phyloP scores from a whole-genome alignment of 805 yeast genomes.

The Candida montana region DNA sequence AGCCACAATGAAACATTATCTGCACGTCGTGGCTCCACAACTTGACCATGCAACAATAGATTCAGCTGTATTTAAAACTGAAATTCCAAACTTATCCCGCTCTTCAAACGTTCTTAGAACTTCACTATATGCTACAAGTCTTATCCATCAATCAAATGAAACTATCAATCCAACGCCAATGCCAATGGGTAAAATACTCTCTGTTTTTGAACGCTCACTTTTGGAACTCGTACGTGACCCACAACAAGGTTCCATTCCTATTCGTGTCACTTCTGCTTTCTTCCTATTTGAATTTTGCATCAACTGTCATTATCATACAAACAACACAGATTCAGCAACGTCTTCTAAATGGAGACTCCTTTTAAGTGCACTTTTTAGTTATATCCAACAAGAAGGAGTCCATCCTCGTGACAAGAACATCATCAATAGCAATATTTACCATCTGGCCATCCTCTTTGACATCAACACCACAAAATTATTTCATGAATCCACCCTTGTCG shows the following conservation, averaged over 20 bases:
- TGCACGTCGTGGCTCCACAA: slow-evolving; percentile 1
- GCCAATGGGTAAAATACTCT: neutral
- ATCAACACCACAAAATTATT: slow-evolving; percentile 3
- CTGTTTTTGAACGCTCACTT: slow-evolving; percentile 6
- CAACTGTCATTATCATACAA: too few species aligned
- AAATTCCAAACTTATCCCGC: slow-evolving; percentile 3
- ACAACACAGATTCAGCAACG: neutral
- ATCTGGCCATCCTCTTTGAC: slow-evolving; percentile 4
- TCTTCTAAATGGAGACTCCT: slow-evolving; percentile 3
- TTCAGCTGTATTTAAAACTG: neutral
- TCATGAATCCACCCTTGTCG: slow-evolving; percentile 7
- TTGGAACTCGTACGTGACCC: slow-evolving; percentile 3
- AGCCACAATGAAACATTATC: slow-evolving; percentile 5
- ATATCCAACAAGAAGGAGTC: slow-evolving; percentile 6
- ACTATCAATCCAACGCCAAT: neutral
- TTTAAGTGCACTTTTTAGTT: slow-evolving; percentile 1
- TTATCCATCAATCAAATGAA: slow-evolving; percentile 1
- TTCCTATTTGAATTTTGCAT: slow-evolving; percentile 5
- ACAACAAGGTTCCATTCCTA: slow-evolving; percentile 4
- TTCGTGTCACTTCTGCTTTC: slow-evolving; percentile 4
- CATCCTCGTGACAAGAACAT: slow-evolving; percentile 6
- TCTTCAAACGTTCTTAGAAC: slow-evolving; percentile 5
- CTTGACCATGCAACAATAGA: slow-evolving; percentile 4
- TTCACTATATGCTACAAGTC: slow-evolving; percentile 7
- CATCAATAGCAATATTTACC: slow-evolving; percentile 2